Conservation (phyloP, 805 yeast species). For the Candida quercuum region DNA sequence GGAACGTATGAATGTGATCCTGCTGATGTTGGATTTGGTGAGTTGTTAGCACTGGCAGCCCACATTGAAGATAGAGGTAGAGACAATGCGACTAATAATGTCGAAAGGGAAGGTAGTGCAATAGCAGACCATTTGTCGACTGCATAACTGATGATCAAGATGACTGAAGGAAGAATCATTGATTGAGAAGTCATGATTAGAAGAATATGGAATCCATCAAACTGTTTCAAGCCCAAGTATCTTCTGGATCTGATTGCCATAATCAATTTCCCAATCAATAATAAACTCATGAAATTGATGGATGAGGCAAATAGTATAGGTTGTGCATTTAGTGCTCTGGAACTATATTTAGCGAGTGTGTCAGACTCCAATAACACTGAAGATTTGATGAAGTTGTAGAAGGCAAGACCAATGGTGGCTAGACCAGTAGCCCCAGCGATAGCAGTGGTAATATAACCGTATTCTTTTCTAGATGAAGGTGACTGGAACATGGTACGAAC, state of each 20-base stretch:
- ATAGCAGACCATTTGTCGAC: slow-evolving; percentile 29
- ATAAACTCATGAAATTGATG: slow-evolving; percentile 52
- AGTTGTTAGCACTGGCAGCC: slow-evolving; percentile 68
- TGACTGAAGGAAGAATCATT: slow-evolving; percentile 67
- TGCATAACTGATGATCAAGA: slow-evolving; percentile 54
- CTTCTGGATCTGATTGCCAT: slow-evolving; percentile 70
- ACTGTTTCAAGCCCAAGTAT: slow-evolving; percentile 72
- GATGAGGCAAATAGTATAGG: slow-evolving; percentile 65
- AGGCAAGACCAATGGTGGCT: slow-evolving; percentile 54
- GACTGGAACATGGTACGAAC: slow-evolving; percentile 58
- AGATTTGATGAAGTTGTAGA: slow-evolving; percentile 43
- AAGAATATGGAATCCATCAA: slow-evolving; percentile 75
- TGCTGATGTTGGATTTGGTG: slow-evolving; percentile 35
- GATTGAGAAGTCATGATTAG: slow-evolving; percentile 81
- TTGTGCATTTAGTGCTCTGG: slow-evolving; percentile 47
- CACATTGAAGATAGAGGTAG: slow-evolving; percentile 84
- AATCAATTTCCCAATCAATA: slow-evolving; percentile 59
- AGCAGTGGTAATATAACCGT: slow-evolving; percentile 35
- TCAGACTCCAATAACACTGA: slow-evolving; percentile 30
- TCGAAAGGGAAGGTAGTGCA: slow-evolving; percentile 46
- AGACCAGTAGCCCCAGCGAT: slow-evolving; percentile 41
- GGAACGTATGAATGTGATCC: slow-evolving; percentile 7
- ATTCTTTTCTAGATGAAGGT: slow-evolving; percentile 38
- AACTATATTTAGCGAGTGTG: slow-evolving; percentile 12
- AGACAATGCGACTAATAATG: slow-evolving; percentile 61